phyloP scores from a whole-genome alignment of 331 rosid genomes.

The Malus hybrid region DNA sequence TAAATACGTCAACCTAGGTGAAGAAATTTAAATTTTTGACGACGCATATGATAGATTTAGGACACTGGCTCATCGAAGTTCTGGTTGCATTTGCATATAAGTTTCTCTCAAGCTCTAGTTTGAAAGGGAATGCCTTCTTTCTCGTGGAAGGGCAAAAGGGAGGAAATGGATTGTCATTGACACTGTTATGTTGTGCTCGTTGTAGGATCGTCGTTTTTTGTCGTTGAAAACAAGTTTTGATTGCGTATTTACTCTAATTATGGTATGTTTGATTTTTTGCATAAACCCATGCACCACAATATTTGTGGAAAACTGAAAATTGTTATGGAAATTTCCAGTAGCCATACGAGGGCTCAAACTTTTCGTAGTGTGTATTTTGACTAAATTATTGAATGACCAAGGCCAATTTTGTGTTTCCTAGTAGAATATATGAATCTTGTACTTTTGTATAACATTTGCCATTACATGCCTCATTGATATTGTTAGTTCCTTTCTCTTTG shows the following conservation, averaged over 20 bases:
- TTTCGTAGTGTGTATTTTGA: not conserved
- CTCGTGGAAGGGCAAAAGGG: constrained; percentile 2
- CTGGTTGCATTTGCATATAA: too few relatives aligned
- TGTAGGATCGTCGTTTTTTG: not conserved
- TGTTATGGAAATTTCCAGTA: not conserved
- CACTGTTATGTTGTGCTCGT: constrained; percentile 46
- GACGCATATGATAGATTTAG: too few relatives aligned
- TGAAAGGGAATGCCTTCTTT: constrained; percentile 9
- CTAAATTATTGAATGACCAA: not conserved
- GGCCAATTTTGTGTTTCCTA: not conserved
- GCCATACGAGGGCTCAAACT: not conserved
- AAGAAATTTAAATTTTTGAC: too few relatives aligned
- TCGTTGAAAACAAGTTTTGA: not conserved
- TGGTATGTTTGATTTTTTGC: not conserved
- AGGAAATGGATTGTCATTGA: constrained; percentile 94
- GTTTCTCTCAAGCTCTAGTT: too few relatives aligned
- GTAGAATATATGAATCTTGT: not conserved
- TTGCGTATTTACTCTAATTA: too few relatives aligned
- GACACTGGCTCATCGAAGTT: too few relatives aligned
- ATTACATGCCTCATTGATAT: not conserved
- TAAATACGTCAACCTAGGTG: too few relatives aligned
- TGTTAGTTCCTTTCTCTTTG: not conserved
- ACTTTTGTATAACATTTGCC: not conserved
- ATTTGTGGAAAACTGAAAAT: not conserved
- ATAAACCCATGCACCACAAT: not conserved